Conservation (phyloP, 1,284 basidiomycete species). For the Cutaneotrichosporon spelunceum region DNA sequence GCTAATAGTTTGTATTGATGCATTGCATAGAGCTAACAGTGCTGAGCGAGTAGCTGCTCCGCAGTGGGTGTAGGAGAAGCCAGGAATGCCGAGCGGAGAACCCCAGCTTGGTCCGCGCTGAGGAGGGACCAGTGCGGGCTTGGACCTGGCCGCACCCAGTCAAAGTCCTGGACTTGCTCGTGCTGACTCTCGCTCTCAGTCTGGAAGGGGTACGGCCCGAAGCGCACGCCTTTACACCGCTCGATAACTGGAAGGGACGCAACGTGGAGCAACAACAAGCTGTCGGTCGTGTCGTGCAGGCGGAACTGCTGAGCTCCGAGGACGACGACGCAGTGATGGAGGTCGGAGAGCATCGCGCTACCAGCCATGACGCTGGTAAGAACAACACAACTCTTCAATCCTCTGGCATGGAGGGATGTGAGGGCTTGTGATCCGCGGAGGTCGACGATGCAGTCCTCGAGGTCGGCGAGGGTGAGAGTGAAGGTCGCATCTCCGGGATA, state of each 20-base stretch:
- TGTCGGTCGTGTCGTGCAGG: conserved; percentile 65
- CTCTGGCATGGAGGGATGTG: conserved; percentile 61
- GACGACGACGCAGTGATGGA: conserved; percentile 61
- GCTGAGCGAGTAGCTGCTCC: not conserved
- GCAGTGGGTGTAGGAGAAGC: not conserved
- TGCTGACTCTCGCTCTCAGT: conserved; percentile 44
- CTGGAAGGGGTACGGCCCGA: conserved; percentile 59
- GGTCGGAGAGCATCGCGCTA: conserved; percentile 65
- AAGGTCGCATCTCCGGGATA: conserved; percentile 17
- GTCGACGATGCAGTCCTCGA: conserved; percentile 63
- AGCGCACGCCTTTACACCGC: conserved; percentile 60
- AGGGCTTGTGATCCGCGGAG: conserved; percentile 46
- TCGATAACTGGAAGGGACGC: conserved; percentile 72
- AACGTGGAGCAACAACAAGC: conserved; percentile 63
- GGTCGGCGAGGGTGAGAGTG: conserved; percentile 31
- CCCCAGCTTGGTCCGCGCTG: not conserved
- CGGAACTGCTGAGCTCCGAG: conserved; percentile 78
- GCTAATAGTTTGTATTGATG: conserved; percentile 20
- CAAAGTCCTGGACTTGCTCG: conserved; percentile 68
- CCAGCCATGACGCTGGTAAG: conserved; percentile 64
- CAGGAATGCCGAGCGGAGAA: not conserved
- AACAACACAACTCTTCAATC: conserved; percentile 59
- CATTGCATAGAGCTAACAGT: not conserved
- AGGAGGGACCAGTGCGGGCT: conserved; percentile 68
- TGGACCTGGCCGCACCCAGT: conserved; percentile 66